These are phyloP conservation scores for Fusarium globosum DNA, from an alignment of 2,329 filamentous ascomycete species.

Conservation along the genomic window DNA sequence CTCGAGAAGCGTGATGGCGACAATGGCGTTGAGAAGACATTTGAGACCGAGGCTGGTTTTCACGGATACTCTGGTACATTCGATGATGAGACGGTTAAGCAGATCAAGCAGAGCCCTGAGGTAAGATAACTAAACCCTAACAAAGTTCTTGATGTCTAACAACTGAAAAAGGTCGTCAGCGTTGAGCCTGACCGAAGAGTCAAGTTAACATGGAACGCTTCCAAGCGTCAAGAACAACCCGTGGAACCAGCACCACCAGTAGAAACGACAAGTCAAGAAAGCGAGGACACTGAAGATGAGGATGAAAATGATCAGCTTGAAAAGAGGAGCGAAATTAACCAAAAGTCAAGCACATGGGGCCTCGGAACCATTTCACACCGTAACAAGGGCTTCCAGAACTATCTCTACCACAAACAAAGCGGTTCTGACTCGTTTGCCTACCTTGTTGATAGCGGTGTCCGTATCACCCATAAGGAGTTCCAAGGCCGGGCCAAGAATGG, in stretches of 20 bases:
- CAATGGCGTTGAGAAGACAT: conserved; percentile 49
- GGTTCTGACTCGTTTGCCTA: conserved; percentile 64
- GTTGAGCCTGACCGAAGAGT: conserved; percentile 48
- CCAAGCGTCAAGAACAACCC: not conserved
- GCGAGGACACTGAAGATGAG: not conserved
- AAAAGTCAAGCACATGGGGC: conserved; percentile 47
- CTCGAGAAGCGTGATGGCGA: conserved; percentile 57
- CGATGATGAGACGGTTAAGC: conserved; percentile 53
- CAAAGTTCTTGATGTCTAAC: not conserved
- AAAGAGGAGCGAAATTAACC: conserved; percentile 44
- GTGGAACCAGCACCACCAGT: not conserved
- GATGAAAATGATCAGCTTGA: conserved; percentile 11
- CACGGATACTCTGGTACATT: conserved; percentile 59
- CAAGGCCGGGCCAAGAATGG: conserved; percentile 58
- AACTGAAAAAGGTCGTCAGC: conserved; percentile 37
- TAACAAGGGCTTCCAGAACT: conserved; percentile 47
- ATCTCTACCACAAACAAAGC: conserved; percentile 62
- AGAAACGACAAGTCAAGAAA: not conserved
- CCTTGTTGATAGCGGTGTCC: conserved; percentile 73
- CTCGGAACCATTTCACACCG: conserved; percentile 49
- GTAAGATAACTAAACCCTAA: conserved; percentile 45
- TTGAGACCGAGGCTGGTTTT: conserved; percentile 46
- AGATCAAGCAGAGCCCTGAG: conserved; percentile 55
- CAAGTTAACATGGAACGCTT: conserved; percentile 30
- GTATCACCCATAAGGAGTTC: conserved; percentile 64